Evolutionary conservation across 1,284 basidiomycete species (phyloP).

Genomic region (Marasmius tenuissimus): DNA sequence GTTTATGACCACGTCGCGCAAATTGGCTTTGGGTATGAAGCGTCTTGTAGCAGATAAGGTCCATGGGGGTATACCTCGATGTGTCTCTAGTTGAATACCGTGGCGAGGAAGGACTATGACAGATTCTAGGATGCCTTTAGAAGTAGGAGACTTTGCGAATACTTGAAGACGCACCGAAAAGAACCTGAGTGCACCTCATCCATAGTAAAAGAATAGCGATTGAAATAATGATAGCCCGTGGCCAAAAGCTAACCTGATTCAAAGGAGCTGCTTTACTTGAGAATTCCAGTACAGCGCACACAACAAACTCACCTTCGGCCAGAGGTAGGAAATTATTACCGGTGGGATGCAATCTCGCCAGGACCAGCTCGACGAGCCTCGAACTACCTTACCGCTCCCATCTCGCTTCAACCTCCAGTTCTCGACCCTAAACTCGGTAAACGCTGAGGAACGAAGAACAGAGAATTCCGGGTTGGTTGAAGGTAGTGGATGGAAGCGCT

Average conservation of each 20-base stretch:
- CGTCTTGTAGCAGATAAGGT: constrained; percentile 46
- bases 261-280: neutral
- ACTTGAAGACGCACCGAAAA: constrained; percentile 44
- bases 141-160: constrained; percentile 2
- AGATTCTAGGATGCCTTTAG: constrained; percentile 49
- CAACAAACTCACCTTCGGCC: constrained; percentile 34
- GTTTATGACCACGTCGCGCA: constrained; percentile 70
- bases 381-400: constrained; percentile 34
- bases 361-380: constrained; percentile 28
- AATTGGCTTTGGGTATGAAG: constrained; percentile 56
- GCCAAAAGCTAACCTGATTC: constrained; percentile 11
- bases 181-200: constrained; percentile 43
- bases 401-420: constrained; percentile 39
- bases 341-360: constrained; percentile 37
- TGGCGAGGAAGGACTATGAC: constrained; percentile 62
- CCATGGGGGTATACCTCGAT: constrained; percentile 50
- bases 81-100: constrained; percentile 72
- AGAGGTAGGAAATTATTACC: constrained; percentile 32
- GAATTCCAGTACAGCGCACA: no score
- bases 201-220: constrained; percentile 23
- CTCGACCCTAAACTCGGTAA: constrained; percentile 56
- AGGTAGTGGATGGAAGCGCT: constrained; percentile 42
- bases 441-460: constrained; percentile 41
- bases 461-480: constrained; percentile 54
- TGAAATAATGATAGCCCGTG: constrained; percentile 15